phyloP scores from a whole-genome alignment of 768 basidiomycete genomes.

The Epithele typhae region DNA sequence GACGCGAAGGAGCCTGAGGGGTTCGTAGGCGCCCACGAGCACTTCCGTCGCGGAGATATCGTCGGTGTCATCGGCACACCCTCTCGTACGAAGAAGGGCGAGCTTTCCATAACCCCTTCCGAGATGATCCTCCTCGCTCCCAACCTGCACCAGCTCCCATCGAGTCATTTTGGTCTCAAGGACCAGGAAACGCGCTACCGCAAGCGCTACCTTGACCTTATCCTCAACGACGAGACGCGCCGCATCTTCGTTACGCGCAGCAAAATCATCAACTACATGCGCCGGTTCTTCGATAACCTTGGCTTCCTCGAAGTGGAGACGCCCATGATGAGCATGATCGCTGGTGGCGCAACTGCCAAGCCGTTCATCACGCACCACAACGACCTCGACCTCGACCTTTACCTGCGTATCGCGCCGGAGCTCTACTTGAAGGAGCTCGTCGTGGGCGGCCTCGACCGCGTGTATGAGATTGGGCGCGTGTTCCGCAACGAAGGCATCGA shows the following conservation, averaged over 20 bases:
- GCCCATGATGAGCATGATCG: constrained; percentile 94
- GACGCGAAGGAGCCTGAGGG: constrained; percentile 59
- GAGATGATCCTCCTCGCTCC: constrained; percentile 87
- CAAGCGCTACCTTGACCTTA: constrained; percentile 98
- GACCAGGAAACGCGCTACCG: constrained; percentile 97
- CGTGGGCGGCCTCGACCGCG: constrained; percentile 95
- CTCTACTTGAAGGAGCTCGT: constrained; percentile 97
- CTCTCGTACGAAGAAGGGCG: constrained; percentile 91
- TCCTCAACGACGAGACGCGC: constrained; percentile 87
- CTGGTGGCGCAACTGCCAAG: constrained; percentile 97
- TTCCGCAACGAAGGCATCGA: constrained; percentile 99
- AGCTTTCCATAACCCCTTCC: constrained; percentile 83
- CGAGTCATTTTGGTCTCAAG: constrained; percentile 89
- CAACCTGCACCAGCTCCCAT: constrained; percentile 94
- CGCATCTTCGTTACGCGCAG: constrained; percentile 88
- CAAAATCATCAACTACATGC: constrained; percentile 88
- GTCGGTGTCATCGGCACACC: constrained; percentile 90
- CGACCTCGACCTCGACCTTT: constrained; percentile 93
- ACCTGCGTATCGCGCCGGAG: constrained; percentile 96
- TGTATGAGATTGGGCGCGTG: constrained; percentile 97
- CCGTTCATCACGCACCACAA: constrained; percentile 99
- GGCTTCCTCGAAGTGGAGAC: constrained; percentile 99
- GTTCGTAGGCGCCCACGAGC: constrained; percentile 71
- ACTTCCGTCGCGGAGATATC: constrained; percentile 94
- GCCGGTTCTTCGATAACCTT: constrained; percentile 82